These are phyloP conservation scores for Solanum bukasovii DNA, from an alignment of 257 asterid genomes.

Conservation along the genomic window DNA sequence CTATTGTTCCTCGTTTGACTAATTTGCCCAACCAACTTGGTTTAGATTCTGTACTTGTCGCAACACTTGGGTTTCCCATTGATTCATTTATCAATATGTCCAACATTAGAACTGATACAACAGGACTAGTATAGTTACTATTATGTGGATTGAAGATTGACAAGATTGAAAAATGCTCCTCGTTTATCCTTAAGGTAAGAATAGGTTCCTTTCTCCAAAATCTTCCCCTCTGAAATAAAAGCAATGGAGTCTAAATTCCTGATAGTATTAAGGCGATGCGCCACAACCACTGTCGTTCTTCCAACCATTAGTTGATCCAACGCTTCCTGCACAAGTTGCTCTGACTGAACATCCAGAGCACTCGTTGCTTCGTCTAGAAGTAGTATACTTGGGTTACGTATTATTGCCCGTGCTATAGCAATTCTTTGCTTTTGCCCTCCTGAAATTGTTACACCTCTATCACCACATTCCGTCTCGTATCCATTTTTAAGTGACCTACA, in stretches of 20 bases:
- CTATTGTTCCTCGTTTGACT: constrained; percentile 19
- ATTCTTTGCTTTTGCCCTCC: constrained; percentile 85
- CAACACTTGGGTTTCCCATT: constrained; percentile 3
- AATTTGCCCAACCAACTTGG: neutral
- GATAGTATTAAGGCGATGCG: constrained; percentile 75
- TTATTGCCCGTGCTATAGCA: constrained; percentile 74
- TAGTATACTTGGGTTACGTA: constrained; percentile 46
- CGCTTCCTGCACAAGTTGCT: constrained; percentile 76
- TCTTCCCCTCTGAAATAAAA: constrained; percentile 57
- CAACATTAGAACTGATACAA: neutral
- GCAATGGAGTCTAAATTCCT: constrained; percentile 61
- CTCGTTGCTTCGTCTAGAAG: constrained; percentile 83
- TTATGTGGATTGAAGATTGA: constrained; percentile 30
- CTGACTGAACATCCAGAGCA: constrained; percentile 73
- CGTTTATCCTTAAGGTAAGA: constrained; percentile 46
- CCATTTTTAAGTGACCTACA: constrained; percentile 64
- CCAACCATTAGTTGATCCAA: constrained; percentile 59
- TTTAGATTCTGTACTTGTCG: neutral
- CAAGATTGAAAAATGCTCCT: constrained; percentile 68
- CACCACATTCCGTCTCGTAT: constrained; percentile 68
- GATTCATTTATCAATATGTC: neutral
- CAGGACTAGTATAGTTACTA: neutral
- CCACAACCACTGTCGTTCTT: constrained; percentile 69
- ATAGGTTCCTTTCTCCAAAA: constrained; percentile 51
- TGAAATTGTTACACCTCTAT: constrained; percentile 64